Percentiles rank a stretch among this genome's conserved stretches.
phyloP scores from a whole-genome alignment of 2,329 filamentous ascomycete genomes.

The Xylariaceae sp. region DNA sequence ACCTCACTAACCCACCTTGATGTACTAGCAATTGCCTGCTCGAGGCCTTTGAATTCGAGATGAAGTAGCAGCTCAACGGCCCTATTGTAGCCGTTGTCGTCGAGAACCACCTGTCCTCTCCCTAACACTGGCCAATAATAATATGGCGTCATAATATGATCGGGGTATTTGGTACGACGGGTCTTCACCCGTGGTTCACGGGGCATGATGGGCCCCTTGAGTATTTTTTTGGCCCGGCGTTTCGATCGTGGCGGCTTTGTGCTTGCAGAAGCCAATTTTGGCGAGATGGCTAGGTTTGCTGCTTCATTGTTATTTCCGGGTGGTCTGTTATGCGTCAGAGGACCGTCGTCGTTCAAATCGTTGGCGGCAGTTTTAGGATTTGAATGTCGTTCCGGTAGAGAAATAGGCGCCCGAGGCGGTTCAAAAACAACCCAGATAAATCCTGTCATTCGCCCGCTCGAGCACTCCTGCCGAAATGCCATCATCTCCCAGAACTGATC shows the following conservation, averaged over 20 bases:
- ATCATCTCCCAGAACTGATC: slow-evolving; percentile 99
- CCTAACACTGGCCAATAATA: slow-evolving; percentile 62
- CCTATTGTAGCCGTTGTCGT: slow-evolving; percentile 61
- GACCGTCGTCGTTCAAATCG: slow-evolving; percentile 26
- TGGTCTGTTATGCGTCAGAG: slow-evolving; percentile 1
- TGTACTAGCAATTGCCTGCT: slow-evolving; percentile 61
- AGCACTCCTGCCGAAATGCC: slow-evolving; percentile 94
- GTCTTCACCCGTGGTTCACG: slow-evolving; percentile 64
- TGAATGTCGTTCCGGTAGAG: neutral
- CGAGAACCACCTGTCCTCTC: slow-evolving; percentile 60
- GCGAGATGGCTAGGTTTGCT: slow-evolving; percentile 33
- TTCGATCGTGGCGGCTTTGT: slow-evolving; percentile 26
- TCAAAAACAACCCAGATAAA: slow-evolving; percentile 93
- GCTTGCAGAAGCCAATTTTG: slow-evolving; percentile 23
- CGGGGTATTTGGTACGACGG: slow-evolving; percentile 46
- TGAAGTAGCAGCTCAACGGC: slow-evolving; percentile 66
- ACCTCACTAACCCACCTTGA: slow-evolving; percentile 67
- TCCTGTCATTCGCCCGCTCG: slow-evolving; percentile 83
- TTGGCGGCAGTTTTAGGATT: slow-evolving; percentile 30
- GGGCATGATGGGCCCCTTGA: slow-evolving; percentile 58
- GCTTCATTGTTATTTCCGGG: slow-evolving; percentile 19
- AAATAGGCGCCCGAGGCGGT: slow-evolving; percentile 32
- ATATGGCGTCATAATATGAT: slow-evolving; percentile 54
- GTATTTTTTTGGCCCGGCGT: slow-evolving; percentile 45
- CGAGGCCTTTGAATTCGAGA: slow-evolving; percentile 66